Evolutionary conservation across 139 green algal genomes (phyloP), one percentile per base, ranked within the genome.

Genomic region (Chlorella sp.): DNA sequence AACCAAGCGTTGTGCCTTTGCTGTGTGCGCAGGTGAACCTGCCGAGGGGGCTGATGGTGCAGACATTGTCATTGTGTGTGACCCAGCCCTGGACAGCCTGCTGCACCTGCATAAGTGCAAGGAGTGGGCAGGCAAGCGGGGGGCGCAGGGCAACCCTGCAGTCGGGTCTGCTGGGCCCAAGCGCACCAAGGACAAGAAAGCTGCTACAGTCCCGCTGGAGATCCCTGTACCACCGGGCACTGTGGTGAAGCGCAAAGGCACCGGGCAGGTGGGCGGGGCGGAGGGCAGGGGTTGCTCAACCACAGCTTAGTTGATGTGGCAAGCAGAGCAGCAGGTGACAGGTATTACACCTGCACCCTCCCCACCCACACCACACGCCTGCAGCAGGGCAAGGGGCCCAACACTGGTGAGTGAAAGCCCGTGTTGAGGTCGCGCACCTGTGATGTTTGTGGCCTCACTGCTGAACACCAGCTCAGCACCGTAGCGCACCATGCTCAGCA

Each of bases 391-490:
- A n/a, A n/a, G n/a, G n/a, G n/a, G n/a, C n/a, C n/a, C n/a, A n/a
- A n/a, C n/a, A n/a, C n/a, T n/a, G n/a, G n/a, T n/a, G n/a, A n/a
- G n/a, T n/a, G n/a, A n/a, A n/a, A n/a, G n/a, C n/a, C n/a, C n/a
- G n/a, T n/a, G n/a, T n/a, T n/a, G n/a, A n/a, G n/a, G n/a, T n/a
- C n/a, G n/a, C n/a, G 67, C 75, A 32, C 86, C 86, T 32, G 86
- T 91, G 75, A 91, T 86, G 72, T 83, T 90, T 2, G 71, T 62
- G 22, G 81, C 76, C 35, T 88, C 88, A 17, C 72, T 86, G 72
- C 79, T 91, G 85, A 99, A 99, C 22, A 99, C 92, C 77, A 95
- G 89, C 76, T 99, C 95, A 22, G 95, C 95, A 49, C 95, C 95
- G 65, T 96, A 98, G 26, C 94, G 91, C 72, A 99, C 92, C 95